Conservation (phyloP, 2,329 filamentous ascomycete species). For the Pezicula neosporulosa region DNA sequence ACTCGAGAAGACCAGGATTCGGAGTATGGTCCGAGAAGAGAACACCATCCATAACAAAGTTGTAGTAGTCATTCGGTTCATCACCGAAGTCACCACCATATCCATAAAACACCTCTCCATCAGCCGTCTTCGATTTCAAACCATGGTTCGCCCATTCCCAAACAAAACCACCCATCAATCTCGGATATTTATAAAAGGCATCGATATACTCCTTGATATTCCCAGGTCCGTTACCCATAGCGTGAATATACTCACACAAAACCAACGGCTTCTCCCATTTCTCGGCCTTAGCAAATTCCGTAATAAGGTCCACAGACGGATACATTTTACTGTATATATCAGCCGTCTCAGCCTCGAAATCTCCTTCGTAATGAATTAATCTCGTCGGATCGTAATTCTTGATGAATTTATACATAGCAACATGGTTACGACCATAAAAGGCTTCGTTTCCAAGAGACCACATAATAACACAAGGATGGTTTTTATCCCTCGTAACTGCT, state of each 20-base stretch:
- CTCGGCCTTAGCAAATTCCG: slow-evolving; percentile 9
- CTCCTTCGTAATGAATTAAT: slow-evolving; percentile 54
- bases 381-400: slow-evolving; percentile 46
- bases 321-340: slow-evolving; percentile 58
- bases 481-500: slow-evolving; percentile 51
- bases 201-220: slow-evolving; percentile 53
- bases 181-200: slow-evolving; percentile 47
- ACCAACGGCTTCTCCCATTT: slow-evolving; percentile 32
- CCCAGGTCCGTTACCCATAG: slow-evolving; percentile 59
- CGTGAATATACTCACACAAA: slow-evolving; percentile 33
- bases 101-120: slow-evolving; percentile 35
- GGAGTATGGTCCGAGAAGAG: slow-evolving; percentile 36
- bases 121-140: slow-evolving; percentile 30
- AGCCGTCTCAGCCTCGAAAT: slow-evolving; percentile 44
- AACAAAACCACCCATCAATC: slow-evolving; percentile 50
- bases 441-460: slow-evolving; percentile 58
- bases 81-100: slow-evolving; percentile 44
- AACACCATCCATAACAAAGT: slow-evolving; percentile 41
- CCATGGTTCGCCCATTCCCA: slow-evolving; percentile 45
- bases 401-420: slow-evolving; percentile 52
- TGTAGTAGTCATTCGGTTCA: slow-evolving; percentile 37
- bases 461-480: slow-evolving; percentile 52
- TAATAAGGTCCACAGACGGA: slow-evolving; percentile 40
- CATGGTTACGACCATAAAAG: slow-evolving; percentile 53
- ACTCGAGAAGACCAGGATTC: slow-evolving; percentile 36